A percentile compares a stretch with the other conserved stretches of the same genome.
Conservation (phyloP, 1,284 basidiomycete genomes). For the Athelia psychrophila region DNA sequence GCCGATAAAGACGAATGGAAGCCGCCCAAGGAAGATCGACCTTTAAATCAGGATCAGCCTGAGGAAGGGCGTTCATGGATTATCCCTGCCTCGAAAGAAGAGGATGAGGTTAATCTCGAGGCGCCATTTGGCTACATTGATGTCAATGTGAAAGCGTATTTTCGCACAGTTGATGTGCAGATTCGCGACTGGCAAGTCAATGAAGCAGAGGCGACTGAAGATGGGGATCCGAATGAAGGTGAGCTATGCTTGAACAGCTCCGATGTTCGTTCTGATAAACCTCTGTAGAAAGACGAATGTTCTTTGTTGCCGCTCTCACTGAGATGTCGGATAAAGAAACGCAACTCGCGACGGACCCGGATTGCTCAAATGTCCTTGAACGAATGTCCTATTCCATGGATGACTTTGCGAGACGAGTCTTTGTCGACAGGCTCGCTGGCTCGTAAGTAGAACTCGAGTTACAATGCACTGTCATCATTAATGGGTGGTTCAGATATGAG, state of each 20-base stretch:
- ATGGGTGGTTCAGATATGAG: slow-evolving; percentile 58
- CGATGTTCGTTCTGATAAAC: too few species aligned
- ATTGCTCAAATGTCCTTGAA: slow-evolving; percentile 86
- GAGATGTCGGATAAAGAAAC: slow-evolving; percentile 88
- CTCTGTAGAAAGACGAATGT: slow-evolving; percentile 70
- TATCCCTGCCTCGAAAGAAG: slow-evolving; percentile 33
- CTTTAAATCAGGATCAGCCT: slow-evolving; percentile 11
- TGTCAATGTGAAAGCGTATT: slow-evolving; percentile 88
- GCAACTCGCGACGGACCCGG: slow-evolving; percentile 87
- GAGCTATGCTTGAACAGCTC: slow-evolving; percentile 17
- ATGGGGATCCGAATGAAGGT: slow-evolving; percentile 77
- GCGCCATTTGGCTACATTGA: slow-evolving; percentile 88
- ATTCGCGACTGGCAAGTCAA: slow-evolving; percentile 81
- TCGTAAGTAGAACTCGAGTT: slow-evolving; percentile 54
- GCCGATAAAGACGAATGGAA: slow-evolving; percentile 25
- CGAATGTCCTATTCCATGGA: slow-evolving; percentile 90
- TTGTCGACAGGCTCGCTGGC: slow-evolving; percentile 81
- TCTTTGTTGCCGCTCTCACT: slow-evolving; percentile 80
- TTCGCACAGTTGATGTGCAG: slow-evolving; percentile 82
- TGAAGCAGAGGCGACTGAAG: slow-evolving; percentile 31
- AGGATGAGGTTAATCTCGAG: slow-evolving; percentile 50
- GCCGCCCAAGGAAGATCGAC: slow-evolving; percentile 3
- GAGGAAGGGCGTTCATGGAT: slow-evolving; percentile 64
- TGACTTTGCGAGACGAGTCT: slow-evolving; percentile 87
- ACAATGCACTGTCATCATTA: neutral